These are phyloP conservation scores for Nigrospora sphaerica DNA, from an alignment of 2,329 filamentous ascomycete genomes.

Conservation along the genomic window DNA sequence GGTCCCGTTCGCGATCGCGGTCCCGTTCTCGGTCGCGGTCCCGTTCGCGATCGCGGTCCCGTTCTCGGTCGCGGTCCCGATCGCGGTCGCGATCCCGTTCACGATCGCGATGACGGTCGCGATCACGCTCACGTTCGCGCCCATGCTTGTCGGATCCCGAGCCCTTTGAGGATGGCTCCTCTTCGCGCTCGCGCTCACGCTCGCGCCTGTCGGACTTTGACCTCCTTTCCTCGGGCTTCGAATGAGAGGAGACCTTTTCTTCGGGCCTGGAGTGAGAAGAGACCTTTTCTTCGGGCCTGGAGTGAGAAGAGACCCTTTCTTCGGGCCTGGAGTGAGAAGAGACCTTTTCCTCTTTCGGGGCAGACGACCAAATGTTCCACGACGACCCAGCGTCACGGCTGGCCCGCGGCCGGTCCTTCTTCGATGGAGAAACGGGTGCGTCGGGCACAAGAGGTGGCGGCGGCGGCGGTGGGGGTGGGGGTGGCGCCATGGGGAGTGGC, in stretches of 20 bases:
- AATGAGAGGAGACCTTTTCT: constrained; percentile 51
- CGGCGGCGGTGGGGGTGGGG: constrained; percentile 22
- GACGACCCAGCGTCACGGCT: constrained; percentile 62
- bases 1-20: constrained; percentile 23
- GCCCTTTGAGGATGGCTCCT: constrained; percentile 58
- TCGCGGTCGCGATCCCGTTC: constrained; percentile 27
- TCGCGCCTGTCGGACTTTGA: constrained; percentile 41
- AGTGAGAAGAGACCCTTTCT: constrained; percentile 51
- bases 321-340: constrained; percentile 56
- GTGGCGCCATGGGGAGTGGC: constrained; percentile 18
- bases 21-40: constrained; percentile 25
- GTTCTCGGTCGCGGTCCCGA: constrained; percentile 34
- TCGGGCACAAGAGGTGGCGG: constrained; percentile 41
- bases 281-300: constrained; percentile 51
- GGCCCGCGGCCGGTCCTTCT: constrained; percentile 71
- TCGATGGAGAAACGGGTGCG: constrained; percentile 43
- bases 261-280: constrained; percentile 56
- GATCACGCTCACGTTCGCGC: constrained; percentile 21
- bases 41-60: constrained; percentile 26
- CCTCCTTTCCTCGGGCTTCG: constrained; percentile 58
- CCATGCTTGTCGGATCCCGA: constrained; percentile 68
- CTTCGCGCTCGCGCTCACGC: constrained; percentile 27
- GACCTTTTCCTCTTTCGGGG: constrained; percentile 41
- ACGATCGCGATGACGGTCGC: constrained; percentile 28
- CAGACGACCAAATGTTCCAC: constrained; percentile 70